Evolutionary conservation across 257 asterid genomes (phyloP).

Genomic region (Nicotiana benthamiana): DNA sequence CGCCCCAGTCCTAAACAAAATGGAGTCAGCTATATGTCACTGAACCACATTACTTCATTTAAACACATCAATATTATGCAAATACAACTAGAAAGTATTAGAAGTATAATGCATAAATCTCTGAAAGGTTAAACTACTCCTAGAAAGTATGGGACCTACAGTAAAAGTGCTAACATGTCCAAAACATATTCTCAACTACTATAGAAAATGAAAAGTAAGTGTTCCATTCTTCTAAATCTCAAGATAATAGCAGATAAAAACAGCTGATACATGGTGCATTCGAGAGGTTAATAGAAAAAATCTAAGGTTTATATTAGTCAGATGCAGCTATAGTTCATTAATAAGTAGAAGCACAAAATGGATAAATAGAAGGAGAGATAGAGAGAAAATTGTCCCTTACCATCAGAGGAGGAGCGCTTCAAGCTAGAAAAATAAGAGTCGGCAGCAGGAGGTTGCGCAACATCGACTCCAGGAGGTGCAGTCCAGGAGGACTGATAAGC

Average conservation of each 20-base stretch:
- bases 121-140: too few species aligned
- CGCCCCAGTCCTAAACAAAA: too few species aligned
- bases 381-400: conserved; percentile 28
- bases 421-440: conserved; percentile 48
- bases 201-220: not conserved
- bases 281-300: not conserved
- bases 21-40: too few species aligned
- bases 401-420: conserved; percentile 67
- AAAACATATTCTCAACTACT: not conserved
- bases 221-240: not conserved
- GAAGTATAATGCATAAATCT: too few species aligned
- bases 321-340: not conserved
- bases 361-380: not conserved
- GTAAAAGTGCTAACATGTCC: too few species aligned
- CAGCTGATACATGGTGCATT: not conserved
- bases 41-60: too few species aligned
- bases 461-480: conserved; percentile 77
- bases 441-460: conserved; percentile 26
- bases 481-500: conserved; percentile 25
- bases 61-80: too few species aligned
- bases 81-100: too few species aligned
- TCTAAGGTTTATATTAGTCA: not conserved
- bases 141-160: too few species aligned
- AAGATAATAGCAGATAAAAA: not conserved
- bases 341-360: not conserved